These are phyloP conservation scores for Adiantum capillusveneris DNA, from an alignment of 75 land plant species.

Conservation along the genomic window DNA sequence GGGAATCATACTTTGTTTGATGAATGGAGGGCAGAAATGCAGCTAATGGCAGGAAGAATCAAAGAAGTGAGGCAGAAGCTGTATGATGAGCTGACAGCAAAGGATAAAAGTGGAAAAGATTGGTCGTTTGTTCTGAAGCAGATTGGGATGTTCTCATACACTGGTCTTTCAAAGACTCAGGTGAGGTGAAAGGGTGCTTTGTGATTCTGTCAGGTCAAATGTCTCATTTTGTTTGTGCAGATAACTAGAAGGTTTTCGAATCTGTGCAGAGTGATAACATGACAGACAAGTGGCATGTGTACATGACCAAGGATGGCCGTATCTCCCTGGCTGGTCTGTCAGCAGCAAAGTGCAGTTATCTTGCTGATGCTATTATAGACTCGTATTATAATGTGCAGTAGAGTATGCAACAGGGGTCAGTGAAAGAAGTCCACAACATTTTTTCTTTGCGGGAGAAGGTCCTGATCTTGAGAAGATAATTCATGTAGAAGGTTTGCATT, in stretches of 20 bases:
- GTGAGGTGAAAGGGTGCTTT: slow-evolving; percentile 42
- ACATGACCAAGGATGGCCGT: slow-evolving; percentile 99
- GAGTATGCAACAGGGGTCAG: too few species aligned
- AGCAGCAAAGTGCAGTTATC: slow-evolving; percentile 80
- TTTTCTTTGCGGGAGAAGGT: too few species aligned
- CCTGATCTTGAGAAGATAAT: too few species aligned
- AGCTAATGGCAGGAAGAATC: slow-evolving; percentile 94
- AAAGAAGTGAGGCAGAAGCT: slow-evolving; percentile 86
- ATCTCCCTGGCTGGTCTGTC: slow-evolving; percentile 94
- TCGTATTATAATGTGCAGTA: slow-evolving; percentile 73
- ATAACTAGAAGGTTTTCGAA: too few species aligned
- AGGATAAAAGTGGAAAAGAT: slow-evolving; percentile 87
- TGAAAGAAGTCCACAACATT: too few species aligned
- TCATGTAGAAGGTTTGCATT: too few species aligned
- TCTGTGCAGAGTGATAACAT: slow-evolving; percentile 81
- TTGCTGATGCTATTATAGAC: slow-evolving; percentile 95
- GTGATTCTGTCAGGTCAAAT: neutral
- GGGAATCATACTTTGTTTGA: slow-evolving; percentile 72
- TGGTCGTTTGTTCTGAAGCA: slow-evolving; percentile 95
- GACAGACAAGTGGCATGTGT: slow-evolving; percentile 97
- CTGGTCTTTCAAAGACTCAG: slow-evolving; percentile 89
- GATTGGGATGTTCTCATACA: slow-evolving; percentile 98
- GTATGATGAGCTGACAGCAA: slow-evolving; percentile 65
- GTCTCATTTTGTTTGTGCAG: too few species aligned
- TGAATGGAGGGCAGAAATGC: slow-evolving; percentile 97